These are phyloP conservation scores for Blastobotrys capitulatus DNA, from an alignment of 1,139 yeast genomes.

Conservation along the genomic window DNA sequence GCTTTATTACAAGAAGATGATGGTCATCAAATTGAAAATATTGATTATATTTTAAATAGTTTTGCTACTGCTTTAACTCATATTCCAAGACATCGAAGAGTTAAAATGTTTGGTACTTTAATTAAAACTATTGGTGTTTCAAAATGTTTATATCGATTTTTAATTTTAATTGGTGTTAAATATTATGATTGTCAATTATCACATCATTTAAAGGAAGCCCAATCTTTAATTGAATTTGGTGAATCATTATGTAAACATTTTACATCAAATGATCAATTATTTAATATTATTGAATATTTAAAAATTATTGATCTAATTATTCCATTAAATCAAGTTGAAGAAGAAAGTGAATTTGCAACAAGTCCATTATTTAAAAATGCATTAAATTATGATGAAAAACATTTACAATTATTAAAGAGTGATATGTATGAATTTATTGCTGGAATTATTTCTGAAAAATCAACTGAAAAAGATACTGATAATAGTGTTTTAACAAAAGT, in stretches of 20 bases:
- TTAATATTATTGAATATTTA: conserved; percentile 52
- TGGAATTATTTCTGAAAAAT: conserved; percentile 22
- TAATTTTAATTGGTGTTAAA: conserved; percentile 78
- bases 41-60: conserved; percentile 79
- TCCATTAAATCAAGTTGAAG: conserved; percentile 32
- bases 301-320: conserved; percentile 28
- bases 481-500: conserved; percentile 26
- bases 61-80: conserved; percentile 92
- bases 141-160: conserved; percentile 61
- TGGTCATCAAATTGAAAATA: conserved; percentile 52
- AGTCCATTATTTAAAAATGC: conserved; percentile 64
- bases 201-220: conserved; percentile 60
- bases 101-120: conserved; percentile 71
- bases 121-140: conserved; percentile 69
- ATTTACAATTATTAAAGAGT: conserved; percentile 45
- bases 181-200: conserved; percentile 50
- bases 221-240: conserved; percentile 63
- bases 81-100: conserved; percentile 95
- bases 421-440: conserved; percentile 45
- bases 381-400: conserved; percentile 46
- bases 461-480: background rate
- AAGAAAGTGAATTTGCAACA: conserved; percentile 39
- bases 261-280: conserved; percentile 60
- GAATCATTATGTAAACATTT: conserved; percentile 64
- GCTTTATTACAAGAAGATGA: conserved; percentile 67